These are phyloP conservation scores for Zygotorulaspora florentina DNA, from an alignment of 805 yeast species.

Conservation along the genomic window DNA sequence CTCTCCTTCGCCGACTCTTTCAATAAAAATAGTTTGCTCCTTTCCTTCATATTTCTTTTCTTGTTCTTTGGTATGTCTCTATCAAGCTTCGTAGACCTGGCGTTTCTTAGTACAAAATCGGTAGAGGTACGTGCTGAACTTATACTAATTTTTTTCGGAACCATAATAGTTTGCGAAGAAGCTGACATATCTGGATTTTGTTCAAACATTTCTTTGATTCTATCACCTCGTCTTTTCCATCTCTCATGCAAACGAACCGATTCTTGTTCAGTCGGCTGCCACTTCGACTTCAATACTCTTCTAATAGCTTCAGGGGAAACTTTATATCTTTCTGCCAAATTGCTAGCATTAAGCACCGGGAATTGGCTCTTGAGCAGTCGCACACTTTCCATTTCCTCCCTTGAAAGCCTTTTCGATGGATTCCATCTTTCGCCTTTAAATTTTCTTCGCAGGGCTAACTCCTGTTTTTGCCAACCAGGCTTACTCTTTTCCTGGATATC, in stretches of 20 bases:
- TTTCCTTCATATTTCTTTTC: not conserved
- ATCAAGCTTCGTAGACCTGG: not conserved
- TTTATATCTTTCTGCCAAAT: conserved; percentile 58
- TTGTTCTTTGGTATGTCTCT: not conserved
- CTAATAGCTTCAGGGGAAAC: conserved; percentile 81
- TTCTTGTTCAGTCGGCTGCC: conserved; percentile 65
- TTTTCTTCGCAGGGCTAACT: conserved; percentile 57
- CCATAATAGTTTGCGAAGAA: not conserved
- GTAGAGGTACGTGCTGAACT: conserved; percentile 10
- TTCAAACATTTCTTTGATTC: conserved; percentile 30
- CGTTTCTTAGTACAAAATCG: conserved; percentile 8
- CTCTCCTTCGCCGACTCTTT: conserved; percentile 4
- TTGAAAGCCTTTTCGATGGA: conserved; percentile 61
- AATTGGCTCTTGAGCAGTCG: conserved; percentile 48
- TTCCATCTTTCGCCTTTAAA: conserved; percentile 58
- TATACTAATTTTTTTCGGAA: conserved; percentile 9
- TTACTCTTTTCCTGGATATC: conserved; percentile 24
- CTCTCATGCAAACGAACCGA: conserved; percentile 42
- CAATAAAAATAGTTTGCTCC: conserved; percentile 9
- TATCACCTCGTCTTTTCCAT: conserved; percentile 49
- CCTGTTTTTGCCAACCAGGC: conserved; percentile 73
- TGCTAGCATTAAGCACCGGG: conserved; percentile 59
- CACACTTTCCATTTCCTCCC: conserved; percentile 65
- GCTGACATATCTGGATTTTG: not conserved
- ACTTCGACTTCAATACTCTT: conserved; percentile 69